Base-by-base conservation (phyloP, 2,329 filamentous ascomycete genomes). In the Hymenoscyphus fraxineus region DNA sequence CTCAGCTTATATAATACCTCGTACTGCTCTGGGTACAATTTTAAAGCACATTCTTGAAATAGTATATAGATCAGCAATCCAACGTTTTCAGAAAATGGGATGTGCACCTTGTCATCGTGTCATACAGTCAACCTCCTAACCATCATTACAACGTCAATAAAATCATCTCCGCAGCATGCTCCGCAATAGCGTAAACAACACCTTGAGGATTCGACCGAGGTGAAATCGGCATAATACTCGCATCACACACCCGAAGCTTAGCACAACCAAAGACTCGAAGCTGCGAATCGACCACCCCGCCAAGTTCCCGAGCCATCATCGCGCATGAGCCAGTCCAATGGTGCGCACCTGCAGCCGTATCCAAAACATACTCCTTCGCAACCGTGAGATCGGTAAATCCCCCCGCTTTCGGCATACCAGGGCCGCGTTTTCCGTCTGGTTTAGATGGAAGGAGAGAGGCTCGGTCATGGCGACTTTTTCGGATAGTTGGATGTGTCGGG, bases 231-330 rank as follows among this genome's bases (percentile, higher is more conserved):
- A 83, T 88, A 0, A 83, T 78, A 22, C 79, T 82, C 0, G 84
- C 85, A 75, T 88, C 86, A 0, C 88, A 86, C 1, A 88, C 85
- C 35, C 86, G 77, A 58, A 89, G 71, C 0, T 82, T 81, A 0
- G 78, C 74, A 0, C 85, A 80, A 0, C 84, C 84, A 6, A 81
- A 77, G 0, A 88, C 85, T 12, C 79, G 77, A 72, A 88, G 86
- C 59, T 82, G 75, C 0, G 77, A 77, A 69, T 87, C 82, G 59
- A 88, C 73, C 1, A 86, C 83, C 10, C 83, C 83, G 69, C 80
- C 80, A 1, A 88, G 82, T 6, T 77, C 78, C 32, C 82, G 79
- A 0, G 77, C 75, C 1, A 85, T 84, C 68, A 88, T 87, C 0
- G 82, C 78, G 59, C 79, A 82, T 0, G 83, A 84, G 40, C 80